Base-by-base conservation (phyloP, 2,329 filamentous ascomycete genomes). In the Coniochaeta prunicola region DNA sequence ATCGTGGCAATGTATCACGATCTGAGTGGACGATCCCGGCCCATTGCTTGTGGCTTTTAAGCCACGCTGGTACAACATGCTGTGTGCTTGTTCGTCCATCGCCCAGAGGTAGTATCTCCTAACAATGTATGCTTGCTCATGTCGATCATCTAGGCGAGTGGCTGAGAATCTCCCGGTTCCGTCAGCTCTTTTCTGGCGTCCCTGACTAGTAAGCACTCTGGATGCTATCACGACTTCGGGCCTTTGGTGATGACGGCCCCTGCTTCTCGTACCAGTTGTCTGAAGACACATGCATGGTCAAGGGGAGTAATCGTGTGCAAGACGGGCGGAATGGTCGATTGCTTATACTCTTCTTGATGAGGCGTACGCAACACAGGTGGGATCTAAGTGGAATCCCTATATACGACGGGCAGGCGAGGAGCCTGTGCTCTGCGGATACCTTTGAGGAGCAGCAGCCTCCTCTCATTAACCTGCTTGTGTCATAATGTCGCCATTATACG, bases 401-500 rank as follows among this genome's bases (percentile, higher is more conserved):
- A 50, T 50, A 50, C 45, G 45, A 50, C 45, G 26, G 45, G 30
- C 24, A 45, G 19, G 36, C 5, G 45, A 50, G 45, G 19, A 50
- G 45, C 45, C 45, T 50, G 45, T 50, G 45, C 45, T 28, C 26
- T 50, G 45, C 45, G 26, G 45, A 50, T 50, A 50, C 45, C 24
- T 30, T 30, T 9, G 53, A n/a, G 3, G 30, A 33, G 30, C n/a
- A 34, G n/a, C 6, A n/a, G n/a, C 53, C n/a, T n/a, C n/a, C n/a
- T 19, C 15, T 34, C 26, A 26, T 31, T 56, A 42, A 12, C 42
- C 36, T 28, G 17, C 33, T 56, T 40, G 10, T 17, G 17, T 28
- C 42, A 56, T 42, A 42, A 56, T 56, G 54, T 56, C 54, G 54
- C 54, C 54, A 56, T 56, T 33, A 55, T 36, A 33, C 33, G 36